Evolutionary conservation across 345 rosid species (phyloP), one percentile per base, ranked within the genome.

Genomic region (Acer saccharum): DNA sequence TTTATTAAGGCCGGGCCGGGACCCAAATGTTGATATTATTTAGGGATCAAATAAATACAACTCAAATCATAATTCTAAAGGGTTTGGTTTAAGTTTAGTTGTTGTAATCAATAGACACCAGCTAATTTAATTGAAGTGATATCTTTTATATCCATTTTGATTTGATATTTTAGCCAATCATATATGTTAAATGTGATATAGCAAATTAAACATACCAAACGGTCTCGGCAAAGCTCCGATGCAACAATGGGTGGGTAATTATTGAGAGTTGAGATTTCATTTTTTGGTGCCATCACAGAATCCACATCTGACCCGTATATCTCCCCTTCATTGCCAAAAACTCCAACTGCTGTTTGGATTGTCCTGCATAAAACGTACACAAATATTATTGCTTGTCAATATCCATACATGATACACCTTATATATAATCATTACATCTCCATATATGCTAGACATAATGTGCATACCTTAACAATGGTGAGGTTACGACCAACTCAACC

Each of bases 291-390:
- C 89, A 86, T 86, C 69, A 89, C 72, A 8, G 83, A 84, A 60
- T 88, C 74, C 64, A 78, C 78, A 39, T 82, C 73, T 39, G 83
- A 65, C 20, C 86, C 91, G 78, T 91, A 77, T 52, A 16, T 69
- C 14, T 67, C 46, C 32, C 77, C 79, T 72, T 83, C 91, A 5
- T 86, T 83, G 0, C 93, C 91, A 78, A 90, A 91, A 25, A 83
- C 88, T 60, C 93, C 92, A 72, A 88, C 90, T 11, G 92, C 92
- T 7, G 96, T 90, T 81, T 91, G 96, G 84, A 90, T 86, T 48
- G 96, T 87, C 92, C 96, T 91, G 77, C 12, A 71, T 35, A 35
- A 35, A 35, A 11, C 35, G 70, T 68, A 71, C 55, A 50, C 13
- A 50, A 48, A 48, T 10, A 48, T 48, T 29, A 70, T 64, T 41